Conservation (phyloP, 257 asterid species). For the Solanum phureja region DNA sequence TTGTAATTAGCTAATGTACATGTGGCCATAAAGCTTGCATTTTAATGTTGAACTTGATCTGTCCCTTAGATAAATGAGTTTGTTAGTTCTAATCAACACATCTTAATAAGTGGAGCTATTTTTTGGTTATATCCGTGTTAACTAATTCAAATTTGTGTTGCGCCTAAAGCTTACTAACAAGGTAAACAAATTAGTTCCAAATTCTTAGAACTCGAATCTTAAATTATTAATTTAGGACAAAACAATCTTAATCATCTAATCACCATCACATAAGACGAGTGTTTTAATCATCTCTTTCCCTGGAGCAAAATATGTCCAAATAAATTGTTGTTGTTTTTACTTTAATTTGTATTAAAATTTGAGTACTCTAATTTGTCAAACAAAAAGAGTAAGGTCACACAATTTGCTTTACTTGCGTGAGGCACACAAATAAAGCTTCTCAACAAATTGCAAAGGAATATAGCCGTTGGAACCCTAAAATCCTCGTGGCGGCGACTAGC, state of each 20-base stretch:
- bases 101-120: background rate
- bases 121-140: background rate
- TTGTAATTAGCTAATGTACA: background rate
- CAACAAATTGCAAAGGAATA: background rate
- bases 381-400: background rate
- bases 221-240: too few species aligned
- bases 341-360: background rate
- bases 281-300: background rate
- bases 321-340: background rate
- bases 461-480: background rate
- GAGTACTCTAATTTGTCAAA: background rate
- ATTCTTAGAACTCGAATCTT: background rate
- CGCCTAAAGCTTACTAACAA: background rate
- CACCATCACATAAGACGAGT: background rate
- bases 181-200: background rate
- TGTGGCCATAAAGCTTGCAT: background rate
- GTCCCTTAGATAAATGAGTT: background rate
- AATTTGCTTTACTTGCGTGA: background rate
- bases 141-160: background rate
- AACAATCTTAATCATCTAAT: background rate
- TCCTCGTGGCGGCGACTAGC: background rate
- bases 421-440: background rate
- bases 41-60: background rate
- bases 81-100: background rate
- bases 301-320: background rate